Evolutionary conservation across 805 yeast species (phyloP), one percentile per base, ranked within the genome.

Genomic region (Diddensiella caesifluorescens): DNA sequence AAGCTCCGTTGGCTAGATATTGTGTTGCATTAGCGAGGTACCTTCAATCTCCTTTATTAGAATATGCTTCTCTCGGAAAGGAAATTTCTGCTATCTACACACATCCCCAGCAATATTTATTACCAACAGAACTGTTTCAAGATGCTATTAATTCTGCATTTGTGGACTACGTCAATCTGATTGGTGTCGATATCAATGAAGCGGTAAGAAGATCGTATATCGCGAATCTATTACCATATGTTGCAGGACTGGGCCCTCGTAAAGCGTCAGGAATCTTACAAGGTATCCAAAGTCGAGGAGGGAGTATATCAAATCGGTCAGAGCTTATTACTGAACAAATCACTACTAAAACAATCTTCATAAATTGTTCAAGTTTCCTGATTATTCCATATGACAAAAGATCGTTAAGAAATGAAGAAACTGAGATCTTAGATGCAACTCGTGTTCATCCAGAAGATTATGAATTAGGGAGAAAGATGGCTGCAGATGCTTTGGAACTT

Each of bases 361-460:
- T 89, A 69, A 92, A 92, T 61, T 86, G 96, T 61, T 84, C 97
- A 0, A 83, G 95, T 18, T 92, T 92, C 68, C 66, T 92, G 57
- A 79, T 79, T 55, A 82, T 92, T 45, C 92, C 87, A 1, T 71
- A 69, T 49, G 83, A 75, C 42, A 75, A 79, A 40, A 72, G 79
- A 50, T 69, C 78, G 34, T 69, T 65, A 28, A 71, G 74, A 36
- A 80, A 50, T 52, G 71, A 53, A 53, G 72, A 61, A 57, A 60
- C 82, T 26, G 97, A 90, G 56, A 70, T 83, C 32, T 71, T 92
- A 52, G 99, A 92, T 62, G 89, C 92, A 38, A 92, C 98, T 0
- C 77, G 98, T 66, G 88, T 92, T 35, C 99, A 92, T 56, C 97
- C 97, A 5, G 97, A 92, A 63, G 99, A 92, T 65, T 92, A 92